Evolutionary conservation across 371 early-diverging fungal species (phyloP).

Genomic region (Rhizopus microsporus): DNA sequence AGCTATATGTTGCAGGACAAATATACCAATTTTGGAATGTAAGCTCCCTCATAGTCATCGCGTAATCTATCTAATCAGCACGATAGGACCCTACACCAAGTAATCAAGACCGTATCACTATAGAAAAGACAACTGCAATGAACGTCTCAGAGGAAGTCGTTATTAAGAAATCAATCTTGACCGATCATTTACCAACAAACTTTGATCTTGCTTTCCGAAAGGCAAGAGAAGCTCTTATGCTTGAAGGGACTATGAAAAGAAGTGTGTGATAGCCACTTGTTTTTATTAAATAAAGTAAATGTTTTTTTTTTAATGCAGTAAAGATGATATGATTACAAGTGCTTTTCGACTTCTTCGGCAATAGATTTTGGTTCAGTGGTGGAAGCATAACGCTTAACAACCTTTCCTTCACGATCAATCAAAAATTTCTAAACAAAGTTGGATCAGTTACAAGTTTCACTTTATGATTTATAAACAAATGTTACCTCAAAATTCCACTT

Average conservation of each 20-base stretch:
- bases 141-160: constrained; percentile 48
- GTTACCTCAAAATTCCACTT: constrained; percentile 73
- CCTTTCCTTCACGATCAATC: constrained; percentile 64
- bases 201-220: constrained; percentile 49
- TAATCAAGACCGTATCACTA: constrained; percentile 48
- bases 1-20: constrained; percentile 52
- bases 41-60: constrained; percentile 1
- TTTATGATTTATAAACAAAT: too few species aligned
- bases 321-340: constrained; percentile 27
- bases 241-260: constrained; percentile 14
- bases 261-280: neutral
- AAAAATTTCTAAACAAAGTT: constrained; percentile 59
- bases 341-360: constrained; percentile 48
- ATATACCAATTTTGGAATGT: constrained; percentile 56
- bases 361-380: constrained; percentile 52
- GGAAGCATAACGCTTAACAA: constrained; percentile 60
- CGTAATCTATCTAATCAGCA: neutral
- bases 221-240: constrained; percentile 46
- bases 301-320: too few species aligned
- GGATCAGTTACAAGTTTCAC: too few species aligned
- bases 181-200: constrained; percentile 52
- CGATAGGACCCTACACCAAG: constrained; percentile 44
- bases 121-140: constrained; percentile 40
- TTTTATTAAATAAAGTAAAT: too few species aligned
- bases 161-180: constrained; percentile 41